Evolutionary conservation across 176 grass and related monocot genomes (phyloP).

Genomic region (Avena atlantica): DNA sequence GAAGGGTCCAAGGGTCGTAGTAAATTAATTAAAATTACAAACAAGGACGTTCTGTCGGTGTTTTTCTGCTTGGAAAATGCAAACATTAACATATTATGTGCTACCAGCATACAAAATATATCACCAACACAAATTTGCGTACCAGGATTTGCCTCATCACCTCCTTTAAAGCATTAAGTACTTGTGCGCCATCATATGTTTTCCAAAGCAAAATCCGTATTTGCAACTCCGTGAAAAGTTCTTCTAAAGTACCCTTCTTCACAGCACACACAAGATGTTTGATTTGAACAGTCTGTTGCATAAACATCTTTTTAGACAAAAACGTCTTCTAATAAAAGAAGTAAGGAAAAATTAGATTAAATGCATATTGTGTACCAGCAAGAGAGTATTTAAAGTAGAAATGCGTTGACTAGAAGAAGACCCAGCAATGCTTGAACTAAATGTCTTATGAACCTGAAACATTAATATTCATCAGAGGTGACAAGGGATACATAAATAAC

Average conservation of each 20-base stretch:
- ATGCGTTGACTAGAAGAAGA: neutral
- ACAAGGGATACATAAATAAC: neutral
- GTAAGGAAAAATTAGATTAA: no score
- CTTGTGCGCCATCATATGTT: no score
- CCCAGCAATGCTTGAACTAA: neutral
- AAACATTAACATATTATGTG: neutral
- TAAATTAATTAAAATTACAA: slow-evolving; percentile 55
- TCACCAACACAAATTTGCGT: neutral
- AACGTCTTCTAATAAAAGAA: neutral
- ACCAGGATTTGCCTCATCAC: slow-evolving; percentile 46
- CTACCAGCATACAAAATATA: neutral
- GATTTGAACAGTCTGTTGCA: slow-evolving; percentile 56
- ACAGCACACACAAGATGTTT: slow-evolving; percentile 59
- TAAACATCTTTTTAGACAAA: neutral
- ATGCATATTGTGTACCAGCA: slow-evolving; percentile 36
- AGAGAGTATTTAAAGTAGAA: slow-evolving; percentile 63
- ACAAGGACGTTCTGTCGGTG: slow-evolving; percentile 56
- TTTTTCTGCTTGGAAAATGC: slow-evolving; percentile 46
- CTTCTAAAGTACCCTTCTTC: slow-evolving; percentile 63
- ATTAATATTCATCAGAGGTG: neutral
- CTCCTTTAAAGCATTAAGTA: no score
- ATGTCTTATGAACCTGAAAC: neutral
- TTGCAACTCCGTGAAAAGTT: no score
- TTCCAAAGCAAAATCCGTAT: no score
- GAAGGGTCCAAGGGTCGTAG: slow-evolving; percentile 50